A percentile compares a stretch with the other conserved stretches of the same genome.
Evolutionary conservation across 768 basidiomycete genomes (phyloP).

Genomic region (Psilocybe sp.): DNA sequence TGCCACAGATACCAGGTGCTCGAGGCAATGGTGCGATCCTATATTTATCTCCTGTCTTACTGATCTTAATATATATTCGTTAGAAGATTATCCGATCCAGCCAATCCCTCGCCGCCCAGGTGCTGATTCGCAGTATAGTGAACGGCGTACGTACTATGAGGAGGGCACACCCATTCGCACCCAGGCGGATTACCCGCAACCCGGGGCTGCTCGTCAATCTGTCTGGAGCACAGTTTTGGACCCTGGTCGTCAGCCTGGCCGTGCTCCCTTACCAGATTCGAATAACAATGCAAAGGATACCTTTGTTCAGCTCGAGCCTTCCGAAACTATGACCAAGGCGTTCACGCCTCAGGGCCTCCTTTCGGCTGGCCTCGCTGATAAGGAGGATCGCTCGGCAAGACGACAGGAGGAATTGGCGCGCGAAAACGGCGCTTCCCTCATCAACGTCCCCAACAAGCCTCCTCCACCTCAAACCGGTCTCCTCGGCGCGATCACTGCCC

Average conservation of each 20-base stretch:
- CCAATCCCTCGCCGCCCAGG: constrained; percentile 41
- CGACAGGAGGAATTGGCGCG: constrained; percentile 91
- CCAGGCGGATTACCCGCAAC: constrained; percentile 53
- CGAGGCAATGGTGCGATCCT: constrained; percentile 39
- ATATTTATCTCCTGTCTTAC: constrained; percentile 9
- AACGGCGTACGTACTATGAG: constrained; percentile 59
- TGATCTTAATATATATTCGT: constrained; percentile 21
- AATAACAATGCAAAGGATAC: constrained; percentile 37
- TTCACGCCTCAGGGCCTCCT: constrained; percentile 94
- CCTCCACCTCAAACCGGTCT: constrained; percentile 94
- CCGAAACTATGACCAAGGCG: constrained; percentile 84
- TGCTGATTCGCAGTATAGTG: constrained; percentile 49
- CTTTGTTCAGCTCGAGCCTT: constrained; percentile 71
- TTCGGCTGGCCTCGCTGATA: constrained; percentile 93
- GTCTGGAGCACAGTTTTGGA: constrained; percentile 93
- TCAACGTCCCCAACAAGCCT: constrained; percentile 95
- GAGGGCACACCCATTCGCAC: constrained; percentile 49
- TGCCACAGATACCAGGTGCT: constrained; percentile 62
- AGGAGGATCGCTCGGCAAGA: constrained; percentile 93
- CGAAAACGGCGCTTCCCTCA: constrained; percentile 85
- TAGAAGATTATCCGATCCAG: constrained; percentile 43
- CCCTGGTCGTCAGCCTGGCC: constrained; percentile 42
- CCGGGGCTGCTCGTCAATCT: constrained; percentile 57
- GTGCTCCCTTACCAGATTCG: constrained; percentile 19
- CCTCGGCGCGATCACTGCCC: constrained; percentile 92